A percentile compares a stretch with the other conserved stretches of the same genome.
These are phyloP conservation scores for Beauveria asiatica DNA, from an alignment of 2,329 filamentous ascomycete genomes.

Conservation along the genomic window DNA sequence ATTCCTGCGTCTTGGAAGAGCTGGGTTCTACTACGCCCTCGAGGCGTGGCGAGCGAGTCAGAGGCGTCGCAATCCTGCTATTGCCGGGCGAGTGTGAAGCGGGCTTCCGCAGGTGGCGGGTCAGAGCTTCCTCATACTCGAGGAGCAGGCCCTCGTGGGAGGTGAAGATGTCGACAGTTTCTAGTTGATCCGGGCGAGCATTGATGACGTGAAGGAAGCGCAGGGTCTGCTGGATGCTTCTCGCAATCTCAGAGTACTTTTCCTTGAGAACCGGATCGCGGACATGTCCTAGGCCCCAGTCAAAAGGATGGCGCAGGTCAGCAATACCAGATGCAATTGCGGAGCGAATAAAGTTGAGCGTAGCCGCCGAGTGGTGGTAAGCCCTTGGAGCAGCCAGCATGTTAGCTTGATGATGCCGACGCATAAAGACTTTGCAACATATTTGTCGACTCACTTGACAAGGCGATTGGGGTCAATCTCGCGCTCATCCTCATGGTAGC, in stretches of 20 bases:
- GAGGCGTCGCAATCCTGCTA: conserved; percentile 20
- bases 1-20: conserved; percentile 43
- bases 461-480: conserved; percentile 75
- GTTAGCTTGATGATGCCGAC: conserved; percentile 5
- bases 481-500: conserved; percentile 67
- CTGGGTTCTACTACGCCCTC: conserved; percentile 10
- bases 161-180: conserved; percentile 91
- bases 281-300: conserved; percentile 93
- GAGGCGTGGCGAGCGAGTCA: conserved; percentile 16
- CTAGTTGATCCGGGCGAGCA: conserved; percentile 71
- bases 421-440: background rate
- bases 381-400: conserved; percentile 42
- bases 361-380: conserved; percentile 93
- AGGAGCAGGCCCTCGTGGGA: conserved; percentile 91
- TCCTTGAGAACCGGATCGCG: conserved; percentile 72
- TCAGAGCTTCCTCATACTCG: conserved; percentile 87
- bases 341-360: conserved; percentile 84
- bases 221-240: conserved; percentile 79
- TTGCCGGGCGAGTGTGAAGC: conserved; percentile 26
- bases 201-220: conserved; percentile 93
- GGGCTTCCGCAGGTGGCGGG: conserved; percentile 63
- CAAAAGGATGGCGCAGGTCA: conserved; percentile 84
- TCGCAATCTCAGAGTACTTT: conserved; percentile 79
- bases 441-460: conserved; percentile 47
- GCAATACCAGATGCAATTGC: conserved; percentile 82